These are phyloP conservation scores for Carex parvula DNA, from an alignment of 176 grass and related monocot genomes.

Conservation along the genomic window DNA sequence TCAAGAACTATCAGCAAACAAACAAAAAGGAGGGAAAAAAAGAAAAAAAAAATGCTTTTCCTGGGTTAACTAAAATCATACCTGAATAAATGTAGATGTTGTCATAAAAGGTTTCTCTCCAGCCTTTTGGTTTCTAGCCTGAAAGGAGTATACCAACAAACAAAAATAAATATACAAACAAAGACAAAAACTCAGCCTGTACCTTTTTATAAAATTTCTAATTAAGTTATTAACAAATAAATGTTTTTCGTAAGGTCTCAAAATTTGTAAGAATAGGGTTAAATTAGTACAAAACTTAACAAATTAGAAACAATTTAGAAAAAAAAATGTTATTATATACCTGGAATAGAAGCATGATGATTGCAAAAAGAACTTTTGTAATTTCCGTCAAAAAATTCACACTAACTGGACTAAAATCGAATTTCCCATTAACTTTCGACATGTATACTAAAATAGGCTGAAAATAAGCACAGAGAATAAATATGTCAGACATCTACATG, in stretches of 20 bases:
- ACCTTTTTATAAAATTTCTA: neutral
- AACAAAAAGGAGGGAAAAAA: neutral
- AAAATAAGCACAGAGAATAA: conserved; percentile 32
- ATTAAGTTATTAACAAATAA: neutral
- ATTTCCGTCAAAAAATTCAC: conserved; percentile 97
- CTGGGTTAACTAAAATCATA: conserved; percentile 25
- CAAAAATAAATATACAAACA: conserved; percentile 20
- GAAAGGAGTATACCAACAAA: conserved; percentile 24
- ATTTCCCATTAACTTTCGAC: conserved; percentile 88
- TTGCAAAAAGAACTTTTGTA: conserved; percentile 77
- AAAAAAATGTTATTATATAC: conserved; percentile 42
- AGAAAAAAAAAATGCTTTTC: neutral
- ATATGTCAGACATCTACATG: neutral
- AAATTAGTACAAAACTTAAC: conserved; percentile 2
- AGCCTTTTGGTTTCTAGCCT: conserved; percentile 68
- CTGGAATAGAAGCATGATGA: conserved; percentile 79
- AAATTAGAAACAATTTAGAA: conserved; percentile 9
- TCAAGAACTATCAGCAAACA: neutral
- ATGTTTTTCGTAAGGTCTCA: neutral
- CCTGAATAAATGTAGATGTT: conserved; percentile 75
- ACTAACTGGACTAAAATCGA: conserved; percentile 95
- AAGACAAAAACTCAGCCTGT: neutral
- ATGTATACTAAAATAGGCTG: conserved; percentile 94
- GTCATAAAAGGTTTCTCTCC: conserved; percentile 78
- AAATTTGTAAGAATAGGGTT: neutral